A percentile compares a stretch with the other conserved stretches of the same genome.
phyloP scores from a whole-genome alignment of 495 filamentous ascomycete species.

The Daldinia grandis region DNA sequence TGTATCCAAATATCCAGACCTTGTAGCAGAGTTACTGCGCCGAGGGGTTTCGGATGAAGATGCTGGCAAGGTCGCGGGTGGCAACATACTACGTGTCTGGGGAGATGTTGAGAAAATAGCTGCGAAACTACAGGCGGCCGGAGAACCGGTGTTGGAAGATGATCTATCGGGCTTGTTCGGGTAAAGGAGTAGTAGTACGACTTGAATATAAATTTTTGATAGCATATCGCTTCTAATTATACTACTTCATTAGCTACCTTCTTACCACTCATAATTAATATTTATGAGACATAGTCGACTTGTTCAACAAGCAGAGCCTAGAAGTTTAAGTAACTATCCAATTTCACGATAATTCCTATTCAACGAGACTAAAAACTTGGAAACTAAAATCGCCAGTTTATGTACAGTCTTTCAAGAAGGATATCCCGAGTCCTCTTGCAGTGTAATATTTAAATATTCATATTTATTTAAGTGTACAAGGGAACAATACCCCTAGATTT shows the following conservation, averaged over 20 bases:
- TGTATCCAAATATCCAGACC: slow-evolving; percentile 82
- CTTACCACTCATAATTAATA: not conserved
- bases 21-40: slow-evolving; percentile 76
- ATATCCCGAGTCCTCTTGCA: slow-evolving; percentile 4
- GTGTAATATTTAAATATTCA: slow-evolving; percentile 17
- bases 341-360: not conserved
- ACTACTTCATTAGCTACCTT: not conserved
- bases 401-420: not conserved
- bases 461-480: slow-evolving; percentile 36
- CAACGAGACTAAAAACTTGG: too few relatives aligned
- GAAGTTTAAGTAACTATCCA: not conserved
- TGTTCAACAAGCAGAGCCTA: too few relatives aligned
- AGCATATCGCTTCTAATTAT: not conserved
- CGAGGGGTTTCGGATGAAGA: slow-evolving; percentile 74
- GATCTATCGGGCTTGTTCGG: slow-evolving; percentile 40
- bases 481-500: slow-evolving; percentile 4
- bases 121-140: slow-evolving; percentile 64
- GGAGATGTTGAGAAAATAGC: slow-evolving; percentile 72
- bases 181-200: not conserved
- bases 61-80: slow-evolving; percentile 72
- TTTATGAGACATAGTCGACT: not conserved
- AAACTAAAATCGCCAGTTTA: not conserved
- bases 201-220: not conserved
- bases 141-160: slow-evolving; percentile 72
- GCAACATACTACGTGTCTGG: slow-evolving; percentile 82